A percentile compares a stretch with the other conserved stretches of the same genome.
Conservation (phyloP, 345 rosid genomes). For the Camelina hispida region DNA sequence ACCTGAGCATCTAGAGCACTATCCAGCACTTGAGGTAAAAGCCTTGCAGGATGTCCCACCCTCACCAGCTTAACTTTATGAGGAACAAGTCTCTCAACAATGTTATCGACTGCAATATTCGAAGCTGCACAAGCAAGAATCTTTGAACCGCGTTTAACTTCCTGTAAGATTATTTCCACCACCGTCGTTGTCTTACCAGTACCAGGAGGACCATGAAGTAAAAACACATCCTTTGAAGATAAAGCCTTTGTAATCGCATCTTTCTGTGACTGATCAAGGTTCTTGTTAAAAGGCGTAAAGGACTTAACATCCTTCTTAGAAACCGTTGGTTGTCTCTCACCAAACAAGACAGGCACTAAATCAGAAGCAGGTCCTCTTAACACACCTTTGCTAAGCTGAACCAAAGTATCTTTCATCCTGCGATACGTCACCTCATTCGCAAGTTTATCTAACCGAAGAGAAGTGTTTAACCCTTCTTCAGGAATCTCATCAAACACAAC, state of each 20-base stretch:
- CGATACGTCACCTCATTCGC: constrained; percentile 97
- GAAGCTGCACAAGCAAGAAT: constrained; percentile 99
- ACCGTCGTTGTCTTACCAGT: constrained; percentile 99
- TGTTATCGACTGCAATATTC: constrained; percentile 97
- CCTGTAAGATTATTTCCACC: constrained; percentile 90
- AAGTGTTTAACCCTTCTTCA: constrained; percentile 81
- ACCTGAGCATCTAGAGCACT: constrained; percentile 97
- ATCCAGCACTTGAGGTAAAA: constrained; percentile 90
- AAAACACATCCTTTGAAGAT: constrained; percentile 81
- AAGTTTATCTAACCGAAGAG: constrained; percentile 83
- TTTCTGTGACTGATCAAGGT: constrained; percentile 93
- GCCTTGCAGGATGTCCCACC: constrained; percentile 94
- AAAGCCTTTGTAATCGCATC: constrained; percentile 84
- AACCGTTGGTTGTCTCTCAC: constrained; percentile 65
- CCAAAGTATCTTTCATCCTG: constrained; percentile 91
- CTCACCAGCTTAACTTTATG: constrained; percentile 93
- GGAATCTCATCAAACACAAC: constrained; percentile 92
- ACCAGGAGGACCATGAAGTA: constrained; percentile 99
- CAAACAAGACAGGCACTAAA: constrained; percentile 82
- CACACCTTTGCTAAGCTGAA: constrained; percentile 85
- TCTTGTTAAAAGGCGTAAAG: constrained; percentile 66
- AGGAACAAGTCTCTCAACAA: constrained; percentile 91
- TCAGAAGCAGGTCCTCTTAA: constrained; percentile 88
- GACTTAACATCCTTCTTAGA: constrained; percentile 58
- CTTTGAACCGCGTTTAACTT: constrained; percentile 93